phyloP scores from a whole-genome alignment of 1,284 basidiomycete genomes.

The Cutaneotrichosporon sp. region DNA sequence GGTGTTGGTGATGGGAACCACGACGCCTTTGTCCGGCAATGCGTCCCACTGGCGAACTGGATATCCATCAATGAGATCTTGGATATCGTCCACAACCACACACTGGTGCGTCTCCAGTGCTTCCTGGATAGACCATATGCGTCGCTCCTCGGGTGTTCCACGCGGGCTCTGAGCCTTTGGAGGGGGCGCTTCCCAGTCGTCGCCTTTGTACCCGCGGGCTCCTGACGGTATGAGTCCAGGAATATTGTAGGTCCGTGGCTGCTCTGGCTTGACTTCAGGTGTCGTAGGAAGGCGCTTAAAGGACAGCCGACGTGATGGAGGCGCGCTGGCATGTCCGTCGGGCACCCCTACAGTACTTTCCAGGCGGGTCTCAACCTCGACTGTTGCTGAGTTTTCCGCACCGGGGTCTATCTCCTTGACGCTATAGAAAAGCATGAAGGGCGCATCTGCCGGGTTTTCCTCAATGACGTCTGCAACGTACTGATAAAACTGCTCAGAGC shows the following conservation, averaged over 20 bases:
- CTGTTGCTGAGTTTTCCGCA: background rate
- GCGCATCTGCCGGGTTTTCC: constrained; percentile 32
- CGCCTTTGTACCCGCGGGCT: too few species aligned
- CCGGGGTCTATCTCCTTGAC: constrained; percentile 9
- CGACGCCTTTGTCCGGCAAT: constrained; percentile 22
- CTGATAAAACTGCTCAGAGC: constrained; percentile 25
- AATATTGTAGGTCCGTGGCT: background rate
- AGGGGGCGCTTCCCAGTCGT: background rate
- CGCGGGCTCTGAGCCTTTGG: too few species aligned
- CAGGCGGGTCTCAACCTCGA: constrained; percentile 11
- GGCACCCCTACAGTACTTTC: constrained; percentile 28
- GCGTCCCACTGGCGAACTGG: constrained; percentile 42
- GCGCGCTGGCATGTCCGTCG: constrained; percentile 21
- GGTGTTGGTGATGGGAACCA: constrained; percentile 1
- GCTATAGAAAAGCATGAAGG: constrained; percentile 35
- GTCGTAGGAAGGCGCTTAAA: background rate
- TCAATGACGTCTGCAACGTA: constrained; percentile 25
- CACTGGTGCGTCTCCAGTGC: constrained; percentile 34
- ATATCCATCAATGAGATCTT: constrained; percentile 29
- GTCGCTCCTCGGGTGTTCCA: background rate
- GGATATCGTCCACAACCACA: constrained; percentile 42
- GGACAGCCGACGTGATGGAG: background rate
- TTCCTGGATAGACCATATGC: constrained; percentile 37
- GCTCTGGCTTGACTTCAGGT: background rate
- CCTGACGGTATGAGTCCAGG: too few species aligned